A percentile compares a stretch with the other conserved stretches of the same genome.
These are phyloP conservation scores for Podila verticillata DNA, from an alignment of 192 early-diverging fungal species.

Conservation along the genomic window DNA sequence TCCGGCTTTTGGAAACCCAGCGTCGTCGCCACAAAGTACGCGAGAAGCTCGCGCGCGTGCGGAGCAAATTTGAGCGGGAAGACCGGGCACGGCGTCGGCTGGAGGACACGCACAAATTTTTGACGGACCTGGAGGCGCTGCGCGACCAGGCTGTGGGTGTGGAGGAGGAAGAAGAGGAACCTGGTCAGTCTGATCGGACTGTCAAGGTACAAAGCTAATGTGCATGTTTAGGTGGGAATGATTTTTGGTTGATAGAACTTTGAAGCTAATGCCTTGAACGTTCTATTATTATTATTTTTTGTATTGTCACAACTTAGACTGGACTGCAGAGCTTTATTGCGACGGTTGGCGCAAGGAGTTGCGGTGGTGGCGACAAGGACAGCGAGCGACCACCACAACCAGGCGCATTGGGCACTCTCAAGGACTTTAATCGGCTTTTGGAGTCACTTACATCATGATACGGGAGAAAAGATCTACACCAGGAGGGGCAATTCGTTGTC, in stretches of 20 bases:
- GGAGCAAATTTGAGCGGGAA: slow-evolving; percentile 31
- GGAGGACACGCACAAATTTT: slow-evolving; percentile 42
- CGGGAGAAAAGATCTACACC: not conserved
- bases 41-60: slow-evolving; percentile 21
- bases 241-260: not conserved
- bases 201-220: not conserved
- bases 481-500: too few species aligned
- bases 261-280: not conserved
- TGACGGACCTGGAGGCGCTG: slow-evolving; percentile 41
- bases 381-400: not conserved
- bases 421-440: slow-evolving; percentile 33
- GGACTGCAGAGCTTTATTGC: slow-evolving; percentile 37
- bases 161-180: slow-evolving; percentile 10
- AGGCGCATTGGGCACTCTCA: slow-evolving; percentile 28
- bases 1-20: slow-evolving; percentile 31
- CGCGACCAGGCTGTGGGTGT: slow-evolving; percentile 24
- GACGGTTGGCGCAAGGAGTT: slow-evolving; percentile 26
- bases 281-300: too few species aligned
- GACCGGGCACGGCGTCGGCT: slow-evolving; percentile 31
- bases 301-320: slow-evolving; percentile 13
- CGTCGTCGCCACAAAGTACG: slow-evolving; percentile 19
- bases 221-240: too few species aligned
- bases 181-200: not conserved
- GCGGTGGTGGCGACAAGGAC: not conserved
- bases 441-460: not conserved